Conservation (phyloP, 1,284 basidiomycete genomes). For the Leucoagaricus sp. region DNA sequence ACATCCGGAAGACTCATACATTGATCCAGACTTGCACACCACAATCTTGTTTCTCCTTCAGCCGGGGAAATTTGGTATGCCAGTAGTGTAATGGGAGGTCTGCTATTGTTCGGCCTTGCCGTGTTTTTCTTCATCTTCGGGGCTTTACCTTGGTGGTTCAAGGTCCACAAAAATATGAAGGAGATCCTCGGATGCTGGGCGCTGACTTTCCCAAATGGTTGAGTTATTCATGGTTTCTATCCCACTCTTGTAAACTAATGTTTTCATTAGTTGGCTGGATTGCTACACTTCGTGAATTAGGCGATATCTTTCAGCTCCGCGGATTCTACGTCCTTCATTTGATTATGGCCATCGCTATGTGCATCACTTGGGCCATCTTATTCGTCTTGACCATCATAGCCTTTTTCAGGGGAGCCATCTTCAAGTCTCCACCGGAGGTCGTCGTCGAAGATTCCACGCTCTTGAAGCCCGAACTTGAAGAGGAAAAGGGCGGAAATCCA, state of each 20-base stretch:
- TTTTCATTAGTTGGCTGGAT: constrained; percentile 45
- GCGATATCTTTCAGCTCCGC: constrained; percentile 40
- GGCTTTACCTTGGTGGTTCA: constrained; percentile 49
- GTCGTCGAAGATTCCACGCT: constrained; percentile 37
- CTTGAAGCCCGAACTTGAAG: background rate
- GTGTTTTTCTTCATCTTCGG: constrained; percentile 50
- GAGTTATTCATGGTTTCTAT: constrained; percentile 8
- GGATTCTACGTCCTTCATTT: constrained; percentile 42
- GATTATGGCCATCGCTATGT: constrained; percentile 41
- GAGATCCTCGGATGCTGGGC: constrained; percentile 55
- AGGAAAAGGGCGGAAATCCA: background rate
- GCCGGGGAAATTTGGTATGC: constrained; percentile 53
- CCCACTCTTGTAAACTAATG: background rate
- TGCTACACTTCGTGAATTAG: constrained; percentile 40
- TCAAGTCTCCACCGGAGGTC: constrained; percentile 44
- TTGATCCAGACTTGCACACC: constrained; percentile 34
- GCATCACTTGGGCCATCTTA: constrained; percentile 40
- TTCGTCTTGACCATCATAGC: constrained; percentile 42
- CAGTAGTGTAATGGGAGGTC: constrained; percentile 37
- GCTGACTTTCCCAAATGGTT: constrained; percentile 50
- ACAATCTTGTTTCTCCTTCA: constrained; percentile 38
- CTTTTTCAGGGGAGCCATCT: constrained; percentile 47
- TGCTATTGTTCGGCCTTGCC: constrained; percentile 48
- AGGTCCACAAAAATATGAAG: constrained; percentile 45
- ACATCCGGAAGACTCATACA: too few relatives aligned